Conservation (phyloP, 2,329 filamentous ascomycete species). For the Diplodia mutila region DNA sequence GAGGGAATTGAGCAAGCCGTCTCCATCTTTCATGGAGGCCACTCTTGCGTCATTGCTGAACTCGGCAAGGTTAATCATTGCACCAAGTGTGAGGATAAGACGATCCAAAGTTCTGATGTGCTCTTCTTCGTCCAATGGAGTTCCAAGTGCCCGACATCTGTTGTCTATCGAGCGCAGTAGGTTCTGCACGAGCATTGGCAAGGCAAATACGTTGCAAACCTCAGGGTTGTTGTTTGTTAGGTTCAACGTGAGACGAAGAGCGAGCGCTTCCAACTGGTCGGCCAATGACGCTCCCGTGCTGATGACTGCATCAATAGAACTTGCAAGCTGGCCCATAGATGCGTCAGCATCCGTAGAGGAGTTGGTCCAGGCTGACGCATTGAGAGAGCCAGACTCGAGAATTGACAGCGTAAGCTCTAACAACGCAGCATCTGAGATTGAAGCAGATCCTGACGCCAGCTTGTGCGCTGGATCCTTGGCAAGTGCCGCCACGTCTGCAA, state of each 20-base stretch:
- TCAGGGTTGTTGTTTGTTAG: slow-evolving; percentile 78
- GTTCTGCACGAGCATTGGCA: slow-evolving; percentile 52
- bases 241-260: slow-evolving; percentile 77
- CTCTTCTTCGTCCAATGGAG: slow-evolving; percentile 51
- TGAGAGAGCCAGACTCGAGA: slow-evolving; percentile 51
- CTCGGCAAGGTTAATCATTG: slow-evolving; percentile 86
- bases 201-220: slow-evolving; percentile 71
- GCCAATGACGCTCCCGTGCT: not conserved
- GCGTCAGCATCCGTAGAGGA: slow-evolving; percentile 47
- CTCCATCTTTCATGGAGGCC: slow-evolving; percentile 36
- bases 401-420: slow-evolving; percentile 54
- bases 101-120: slow-evolving; percentile 65
- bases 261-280: slow-evolving; percentile 28
- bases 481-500: slow-evolving; percentile 50
- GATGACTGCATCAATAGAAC: slow-evolving; percentile 27
- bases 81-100: slow-evolving; percentile 76
- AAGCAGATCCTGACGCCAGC: slow-evolving; percentile 4
- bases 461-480: slow-evolving; percentile 31
- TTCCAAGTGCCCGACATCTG: slow-evolving; percentile 34
- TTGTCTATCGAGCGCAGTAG: slow-evolving; percentile 38
- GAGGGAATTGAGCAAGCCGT: slow-evolving; percentile 61
- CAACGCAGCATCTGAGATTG: slow-evolving; percentile 30
- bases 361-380: slow-evolving; percentile 16
- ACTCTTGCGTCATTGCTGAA: slow-evolving; percentile 64
- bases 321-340: slow-evolving; percentile 41